Evolutionary conservation across 345 rosid species (phyloP).

Genomic region (Laguncularia racemosa): DNA sequence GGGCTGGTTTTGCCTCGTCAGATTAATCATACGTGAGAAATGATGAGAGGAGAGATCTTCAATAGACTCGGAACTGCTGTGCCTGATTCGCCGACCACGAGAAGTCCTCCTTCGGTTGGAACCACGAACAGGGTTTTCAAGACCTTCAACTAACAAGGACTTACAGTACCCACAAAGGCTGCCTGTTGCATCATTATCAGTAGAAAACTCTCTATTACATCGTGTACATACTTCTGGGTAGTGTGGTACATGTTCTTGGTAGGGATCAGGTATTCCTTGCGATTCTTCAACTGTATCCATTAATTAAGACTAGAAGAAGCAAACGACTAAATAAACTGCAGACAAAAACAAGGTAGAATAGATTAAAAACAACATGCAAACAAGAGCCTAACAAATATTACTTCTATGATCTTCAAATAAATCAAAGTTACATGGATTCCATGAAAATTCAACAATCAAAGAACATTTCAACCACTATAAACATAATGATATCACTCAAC

Average conservation of each 20-base stretch:
- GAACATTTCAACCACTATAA: no score
- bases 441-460: no score
- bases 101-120: slow-evolving; percentile 24
- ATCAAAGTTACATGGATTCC: no score
- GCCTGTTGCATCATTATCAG: slow-evolving; percentile 32
- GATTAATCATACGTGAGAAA: slow-evolving; percentile 43
- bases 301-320: no score
- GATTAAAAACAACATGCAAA: no score
- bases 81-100: slow-evolving; percentile 43
- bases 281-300: no score
- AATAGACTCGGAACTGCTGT: slow-evolving; percentile 59
- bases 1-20: slow-evolving; percentile 48
- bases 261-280: no score
- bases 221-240: slow-evolving; percentile 39
- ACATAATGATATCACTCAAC: no score
- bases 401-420: no score
- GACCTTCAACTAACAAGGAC: slow-evolving; percentile 65
- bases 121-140: slow-evolving; percentile 37
- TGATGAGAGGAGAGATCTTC: slow-evolving; percentile 49
- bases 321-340: no score
- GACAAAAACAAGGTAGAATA: no score
- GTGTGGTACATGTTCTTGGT: background rate
- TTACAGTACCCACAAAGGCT: slow-evolving; percentile 75
- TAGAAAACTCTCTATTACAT: slow-evolving; percentile 41
- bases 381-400: no score